phyloP scores from a whole-genome alignment of 257 asterid species.

The Petunia axillaris region DNA sequence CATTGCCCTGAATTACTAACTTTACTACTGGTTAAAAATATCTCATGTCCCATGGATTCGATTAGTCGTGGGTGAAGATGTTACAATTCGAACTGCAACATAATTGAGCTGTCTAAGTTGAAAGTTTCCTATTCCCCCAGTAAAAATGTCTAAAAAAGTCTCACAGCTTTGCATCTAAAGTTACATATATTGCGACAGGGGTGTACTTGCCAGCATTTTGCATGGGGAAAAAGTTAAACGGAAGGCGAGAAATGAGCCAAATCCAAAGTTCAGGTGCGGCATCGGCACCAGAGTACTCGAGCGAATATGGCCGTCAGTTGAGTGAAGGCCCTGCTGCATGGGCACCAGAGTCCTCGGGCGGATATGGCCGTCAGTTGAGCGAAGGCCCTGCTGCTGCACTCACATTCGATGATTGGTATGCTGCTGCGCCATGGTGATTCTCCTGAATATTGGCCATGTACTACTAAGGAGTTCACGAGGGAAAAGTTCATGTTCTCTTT shows the following conservation, averaged over 20 bases:
- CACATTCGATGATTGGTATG: slow-evolving; percentile 8
- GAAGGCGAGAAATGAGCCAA: slow-evolving; percentile 46
- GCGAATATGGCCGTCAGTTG: background rate
- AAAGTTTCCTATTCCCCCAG: no score
- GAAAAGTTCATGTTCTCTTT: background rate
- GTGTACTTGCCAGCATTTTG: slow-evolving; percentile 49
- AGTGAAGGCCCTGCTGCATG: background rate
- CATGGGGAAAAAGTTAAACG: slow-evolving; percentile 31
- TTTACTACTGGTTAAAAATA: no score
- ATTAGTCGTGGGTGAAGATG: background rate
- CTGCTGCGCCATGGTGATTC: slow-evolving; percentile 11
- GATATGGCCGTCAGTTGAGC: slow-evolving; percentile 15
- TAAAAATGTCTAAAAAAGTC: background rate
- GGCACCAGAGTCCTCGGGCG: background rate
- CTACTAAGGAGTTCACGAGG: background rate
- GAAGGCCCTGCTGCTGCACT: slow-evolving; percentile 20
- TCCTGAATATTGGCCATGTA: background rate
- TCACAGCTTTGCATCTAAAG: background rate
- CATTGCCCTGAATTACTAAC: background rate
- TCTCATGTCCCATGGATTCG: background rate
- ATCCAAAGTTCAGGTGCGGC: slow-evolving; percentile 54
- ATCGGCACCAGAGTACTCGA: slow-evolving; percentile 15
- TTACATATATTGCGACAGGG: slow-evolving; percentile 33
- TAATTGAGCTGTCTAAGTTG: background rate
- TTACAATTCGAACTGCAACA: no score